Evolutionary conservation across 2,329 filamentous ascomycete species (phyloP).

Genomic region (Magnaporthiopsis rhizophila): DNA sequence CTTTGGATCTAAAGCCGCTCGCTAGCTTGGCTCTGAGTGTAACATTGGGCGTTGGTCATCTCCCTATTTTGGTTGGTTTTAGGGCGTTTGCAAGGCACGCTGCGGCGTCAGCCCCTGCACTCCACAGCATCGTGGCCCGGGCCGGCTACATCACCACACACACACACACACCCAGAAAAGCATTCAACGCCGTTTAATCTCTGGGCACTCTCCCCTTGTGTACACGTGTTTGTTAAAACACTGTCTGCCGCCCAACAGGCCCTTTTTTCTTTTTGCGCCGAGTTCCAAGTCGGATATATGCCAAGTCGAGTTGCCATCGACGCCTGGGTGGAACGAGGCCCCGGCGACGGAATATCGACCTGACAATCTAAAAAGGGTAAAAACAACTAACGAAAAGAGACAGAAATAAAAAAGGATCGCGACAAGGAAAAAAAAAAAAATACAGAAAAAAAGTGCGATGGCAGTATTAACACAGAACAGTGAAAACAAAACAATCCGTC

Average conservation of each 20-base stretch:
- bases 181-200: too few species aligned
- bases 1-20: too few species aligned
- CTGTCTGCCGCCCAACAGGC: not conserved
- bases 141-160: too few species aligned
- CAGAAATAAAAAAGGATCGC: not conserved
- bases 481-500: not conserved
- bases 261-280: not conserved
- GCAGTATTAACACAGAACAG: not conserved
- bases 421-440: not conserved
- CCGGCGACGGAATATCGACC: not conserved
- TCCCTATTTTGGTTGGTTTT: too few species aligned
- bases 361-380: not conserved
- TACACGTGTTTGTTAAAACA: not conserved
- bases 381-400: not conserved
- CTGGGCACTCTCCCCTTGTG: not conserved
- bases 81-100: too few species aligned
- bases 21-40: too few species aligned
- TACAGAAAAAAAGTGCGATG: not conserved
- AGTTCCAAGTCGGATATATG: not conserved
- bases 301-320: not conserved
- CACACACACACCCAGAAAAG: too few species aligned
- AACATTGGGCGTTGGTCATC: too few species aligned
- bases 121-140: too few species aligned
- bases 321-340: not conserved
- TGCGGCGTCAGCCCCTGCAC: too few species aligned